A percentile compares a stretch with the other conserved stretches of the same genome.
Conservation (phyloP, 164 flowering plant species). For the Hamamelis virginiana region DNA sequence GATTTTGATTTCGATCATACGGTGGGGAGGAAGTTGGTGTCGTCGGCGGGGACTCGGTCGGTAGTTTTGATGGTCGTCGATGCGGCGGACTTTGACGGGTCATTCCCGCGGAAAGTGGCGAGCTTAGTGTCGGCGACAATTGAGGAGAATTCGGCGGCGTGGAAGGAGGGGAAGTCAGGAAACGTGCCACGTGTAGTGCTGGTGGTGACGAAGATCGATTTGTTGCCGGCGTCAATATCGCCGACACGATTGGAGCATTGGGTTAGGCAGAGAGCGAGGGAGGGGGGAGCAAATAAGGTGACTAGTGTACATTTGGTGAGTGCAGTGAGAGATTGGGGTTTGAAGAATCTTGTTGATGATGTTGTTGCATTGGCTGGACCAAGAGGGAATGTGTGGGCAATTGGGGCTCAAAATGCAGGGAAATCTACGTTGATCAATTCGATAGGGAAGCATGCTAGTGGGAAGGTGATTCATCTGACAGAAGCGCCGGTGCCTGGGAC, state of each 20-base stretch:
- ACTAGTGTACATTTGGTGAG: slow-evolving; percentile 85
- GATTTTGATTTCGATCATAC: slow-evolving; percentile 96
- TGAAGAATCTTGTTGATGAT: slow-evolving; percentile 78
- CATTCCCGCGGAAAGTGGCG: slow-evolving; percentile 78
- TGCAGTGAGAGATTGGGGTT: slow-evolving; percentile 80
- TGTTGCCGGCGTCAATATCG: slow-evolving; percentile 51
- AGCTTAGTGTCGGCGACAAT: slow-evolving; percentile 58
- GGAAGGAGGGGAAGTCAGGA: slow-evolving; percentile 88
- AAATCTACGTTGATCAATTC: slow-evolving; percentile 89
- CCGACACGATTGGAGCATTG: slow-evolving; percentile 84
- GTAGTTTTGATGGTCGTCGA: slow-evolving; percentile 89
- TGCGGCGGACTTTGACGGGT: slow-evolving; percentile 88
- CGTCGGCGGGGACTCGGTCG: slow-evolving; percentile 52
- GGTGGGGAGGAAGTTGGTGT: slow-evolving; percentile 64
- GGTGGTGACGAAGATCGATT: slow-evolving; percentile 87
- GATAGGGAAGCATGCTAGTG: slow-evolving; percentile 60
- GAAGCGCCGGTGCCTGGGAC: slow-evolving; percentile 98
- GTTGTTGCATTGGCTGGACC: slow-evolving; percentile 61
- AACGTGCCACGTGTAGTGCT: slow-evolving; percentile 85
- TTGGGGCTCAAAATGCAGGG: slow-evolving; percentile 96
- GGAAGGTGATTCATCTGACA: slow-evolving; percentile 62
- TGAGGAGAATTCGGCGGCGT: slow-evolving; percentile 65
- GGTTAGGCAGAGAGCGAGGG: slow-evolving; percentile 82
- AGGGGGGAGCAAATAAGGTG: slow-evolving; percentile 68
- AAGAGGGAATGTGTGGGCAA: slow-evolving; percentile 90